phyloP scores from a whole-genome alignment of 208 protist species.

The Acanthamoeba triangularis region DNA sequence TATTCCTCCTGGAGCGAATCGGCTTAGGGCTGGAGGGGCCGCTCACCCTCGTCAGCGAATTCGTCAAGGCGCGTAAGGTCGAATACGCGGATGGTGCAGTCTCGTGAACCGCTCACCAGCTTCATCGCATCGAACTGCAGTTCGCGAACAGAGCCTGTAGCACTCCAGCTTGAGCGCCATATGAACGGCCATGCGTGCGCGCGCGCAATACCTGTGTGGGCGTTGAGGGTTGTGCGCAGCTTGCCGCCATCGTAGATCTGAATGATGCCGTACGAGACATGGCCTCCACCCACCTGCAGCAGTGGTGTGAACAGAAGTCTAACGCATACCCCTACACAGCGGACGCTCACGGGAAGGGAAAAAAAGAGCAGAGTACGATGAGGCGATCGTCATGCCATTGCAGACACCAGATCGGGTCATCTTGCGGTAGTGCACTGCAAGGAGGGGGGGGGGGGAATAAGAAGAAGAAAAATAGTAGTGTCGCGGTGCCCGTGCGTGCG shows the following conservation, averaged over 20 bases:
- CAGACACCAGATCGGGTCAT: constrained; percentile 42
- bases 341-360: neutral
- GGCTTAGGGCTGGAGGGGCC: neutral
- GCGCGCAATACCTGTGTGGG: neutral
- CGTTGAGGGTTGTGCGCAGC: neutral
- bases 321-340: neutral
- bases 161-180: neutral
- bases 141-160: constrained; percentile 22
- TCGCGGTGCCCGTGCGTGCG: no score
- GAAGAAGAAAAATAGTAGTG: no score
- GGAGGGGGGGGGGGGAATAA: no score
- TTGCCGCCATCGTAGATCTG: constrained; percentile 5
- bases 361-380: neutral
- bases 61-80: neutral
- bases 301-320: neutral
- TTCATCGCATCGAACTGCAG: constrained; percentile 45
- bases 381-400: neutral
- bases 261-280: constrained; percentile 43
- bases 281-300: neutral
- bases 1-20: no score
- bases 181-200: neutral
- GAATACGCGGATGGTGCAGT: constrained; percentile 64
- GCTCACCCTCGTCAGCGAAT: neutral
- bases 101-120: constrained; percentile 58
- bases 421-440: neutral